phyloP scores from a whole-genome alignment of 495 filamentous ascomycete species.

The Penicillium soppii region DNA sequence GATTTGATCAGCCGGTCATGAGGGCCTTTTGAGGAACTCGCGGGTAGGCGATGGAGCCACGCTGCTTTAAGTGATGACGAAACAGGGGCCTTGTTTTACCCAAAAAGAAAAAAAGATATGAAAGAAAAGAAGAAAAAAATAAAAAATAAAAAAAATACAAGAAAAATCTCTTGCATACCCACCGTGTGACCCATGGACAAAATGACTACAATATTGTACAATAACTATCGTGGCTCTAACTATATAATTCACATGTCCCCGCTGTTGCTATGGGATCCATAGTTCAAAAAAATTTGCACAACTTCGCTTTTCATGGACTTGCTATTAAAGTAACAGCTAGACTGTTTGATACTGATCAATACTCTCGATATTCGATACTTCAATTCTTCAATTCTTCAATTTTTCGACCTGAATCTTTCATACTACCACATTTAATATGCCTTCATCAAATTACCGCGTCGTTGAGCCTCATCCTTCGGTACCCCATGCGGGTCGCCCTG shows the following conservation, averaged over 20 bases:
- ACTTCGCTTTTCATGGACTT: conserved; percentile 18
- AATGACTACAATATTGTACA: too few relatives aligned
- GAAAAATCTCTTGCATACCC: conserved; percentile 16
- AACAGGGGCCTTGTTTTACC: too few relatives aligned
- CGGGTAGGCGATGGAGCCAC: conserved; percentile 7
- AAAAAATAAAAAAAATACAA: conserved; percentile 18
- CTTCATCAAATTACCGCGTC: conserved; percentile 59
- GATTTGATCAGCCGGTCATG: neutral
- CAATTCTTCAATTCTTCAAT: too few relatives aligned
- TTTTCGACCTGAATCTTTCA: too few relatives aligned
- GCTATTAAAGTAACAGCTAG: conserved; percentile 21
- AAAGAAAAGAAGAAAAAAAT: conserved; percentile 19
- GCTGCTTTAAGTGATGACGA: conserved; percentile 21
- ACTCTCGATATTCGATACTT: conserved; percentile 1
- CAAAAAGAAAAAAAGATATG: conserved; percentile 1
- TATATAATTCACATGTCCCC: conserved; percentile 5
- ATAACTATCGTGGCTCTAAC: neutral
- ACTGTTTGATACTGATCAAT: conserved; percentile 9
- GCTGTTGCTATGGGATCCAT: conserved; percentile 3
- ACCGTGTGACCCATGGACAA: conserved; percentile 30
- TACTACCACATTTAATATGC: conserved; percentile 24
- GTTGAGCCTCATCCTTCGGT: conserved; percentile 79
- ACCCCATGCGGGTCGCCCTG: conserved; percentile 55
- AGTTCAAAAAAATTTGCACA: neutral
- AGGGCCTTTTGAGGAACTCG: neutral